A percentile compares a stretch with the other conserved stretches of the same genome.
phyloP scores from a whole-genome alignment of 2,329 filamentous ascomycete genomes.

The Zymoseptoria brevis region DNA sequence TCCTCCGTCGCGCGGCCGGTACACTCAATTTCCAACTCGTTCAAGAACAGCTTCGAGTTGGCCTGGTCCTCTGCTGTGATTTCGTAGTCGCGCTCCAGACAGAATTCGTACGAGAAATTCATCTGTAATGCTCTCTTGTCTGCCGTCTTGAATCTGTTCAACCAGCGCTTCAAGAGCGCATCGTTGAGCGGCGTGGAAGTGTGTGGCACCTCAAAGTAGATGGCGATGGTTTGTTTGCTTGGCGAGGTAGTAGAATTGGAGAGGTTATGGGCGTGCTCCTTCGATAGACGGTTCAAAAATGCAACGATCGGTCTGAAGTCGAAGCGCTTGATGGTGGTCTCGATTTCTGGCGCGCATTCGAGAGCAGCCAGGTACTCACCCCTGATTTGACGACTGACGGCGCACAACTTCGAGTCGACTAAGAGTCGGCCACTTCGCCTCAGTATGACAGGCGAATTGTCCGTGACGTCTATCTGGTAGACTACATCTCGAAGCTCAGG shows the following conservation, averaged over 20 bases:
- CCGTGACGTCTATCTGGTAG: neutral
- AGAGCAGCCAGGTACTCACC: neutral
- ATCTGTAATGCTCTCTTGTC: neutral
- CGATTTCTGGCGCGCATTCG: neutral
- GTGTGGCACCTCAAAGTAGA: neutral
- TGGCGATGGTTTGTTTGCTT: neutral
- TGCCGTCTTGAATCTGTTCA: neutral
- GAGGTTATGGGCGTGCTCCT: neutral
- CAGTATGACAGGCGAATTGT: neutral
- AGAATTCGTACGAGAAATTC: no score
- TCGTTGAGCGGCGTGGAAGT: neutral
- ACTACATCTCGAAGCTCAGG: neutral
- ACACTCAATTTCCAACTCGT: no score
- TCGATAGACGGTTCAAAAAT: constrained; percentile 1
- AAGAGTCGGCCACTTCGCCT: neutral
- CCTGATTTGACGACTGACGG: neutral
- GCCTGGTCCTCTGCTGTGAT: no score
- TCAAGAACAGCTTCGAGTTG: no score
- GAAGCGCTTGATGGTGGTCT: neutral
- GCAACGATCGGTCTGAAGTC: constrained; percentile 1
- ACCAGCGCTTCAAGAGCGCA: neutral
- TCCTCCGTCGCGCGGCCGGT: no score
- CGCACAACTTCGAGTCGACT: neutral
- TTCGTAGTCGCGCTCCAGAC: no score
- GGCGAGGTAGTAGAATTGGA: neutral